Evolutionary conservation across 2,329 filamentous ascomycete genomes (phyloP).

Genomic region (Trichocomaceae sp.): DNA sequence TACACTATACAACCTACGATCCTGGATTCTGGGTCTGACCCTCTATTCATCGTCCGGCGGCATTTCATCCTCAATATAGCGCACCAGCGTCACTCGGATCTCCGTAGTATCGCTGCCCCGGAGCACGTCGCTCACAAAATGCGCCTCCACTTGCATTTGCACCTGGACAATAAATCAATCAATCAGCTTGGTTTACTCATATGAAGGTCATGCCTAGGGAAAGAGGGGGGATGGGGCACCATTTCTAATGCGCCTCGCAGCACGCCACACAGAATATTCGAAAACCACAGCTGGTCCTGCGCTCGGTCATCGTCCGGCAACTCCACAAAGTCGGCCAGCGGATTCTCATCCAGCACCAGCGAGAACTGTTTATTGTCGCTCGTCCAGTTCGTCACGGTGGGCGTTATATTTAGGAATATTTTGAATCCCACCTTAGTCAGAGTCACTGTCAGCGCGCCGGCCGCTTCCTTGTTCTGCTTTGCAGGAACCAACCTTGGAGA

Average conservation of each 20-base stretch:
- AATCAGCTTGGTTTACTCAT: not conserved
- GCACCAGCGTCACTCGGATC: slow-evolving; percentile 85
- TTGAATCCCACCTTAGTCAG: slow-evolving; percentile 83
- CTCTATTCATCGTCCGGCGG: slow-evolving; percentile 94
- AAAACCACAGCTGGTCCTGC: slow-evolving; percentile 97
- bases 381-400: slow-evolving; percentile 90
- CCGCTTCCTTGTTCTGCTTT: not conserved
- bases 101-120: slow-evolving; percentile 94
- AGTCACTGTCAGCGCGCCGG: not conserved
- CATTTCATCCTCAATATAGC: slow-evolving; percentile 96
- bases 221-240: slow-evolving; percentile 48
- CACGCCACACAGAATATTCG: slow-evolving; percentile 92
- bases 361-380: slow-evolving; percentile 95
- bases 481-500: slow-evolving; percentile 64
- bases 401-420: slow-evolving; percentile 96
- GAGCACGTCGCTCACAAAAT: slow-evolving; percentile 90
- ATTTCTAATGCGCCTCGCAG: slow-evolving; percentile 88
- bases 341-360: slow-evolving; percentile 93
- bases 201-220: not conserved
- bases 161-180: slow-evolving; percentile 42
- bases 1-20: no score
- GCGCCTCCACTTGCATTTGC: slow-evolving; percentile 96
- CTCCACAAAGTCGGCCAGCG: slow-evolving; percentile 94
- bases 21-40: no score
- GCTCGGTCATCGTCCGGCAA: slow-evolving; percentile 90